These are phyloP conservation scores for Novymonas esmeraldas DNA, from an alignment of 208 protist species.

Conservation along the genomic window DNA sequence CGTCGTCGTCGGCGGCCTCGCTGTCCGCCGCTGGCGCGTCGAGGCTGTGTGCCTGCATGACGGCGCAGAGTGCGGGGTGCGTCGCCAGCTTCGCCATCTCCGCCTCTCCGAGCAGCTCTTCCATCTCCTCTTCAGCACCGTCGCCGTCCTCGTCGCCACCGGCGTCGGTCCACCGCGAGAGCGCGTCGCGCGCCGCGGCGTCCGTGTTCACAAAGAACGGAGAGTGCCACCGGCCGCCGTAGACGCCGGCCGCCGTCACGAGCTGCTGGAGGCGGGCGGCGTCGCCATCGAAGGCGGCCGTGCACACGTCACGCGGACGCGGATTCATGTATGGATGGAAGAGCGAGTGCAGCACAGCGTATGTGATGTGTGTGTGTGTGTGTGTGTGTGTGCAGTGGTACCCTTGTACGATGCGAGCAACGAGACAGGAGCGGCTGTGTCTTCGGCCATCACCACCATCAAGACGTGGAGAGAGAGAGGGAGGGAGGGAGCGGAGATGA, in stretches of 20 bases:
- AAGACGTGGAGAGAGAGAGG: neutral
- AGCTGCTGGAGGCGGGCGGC: conserved; percentile 64
- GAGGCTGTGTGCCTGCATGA: conserved; percentile 26
- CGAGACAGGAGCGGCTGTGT: no score
- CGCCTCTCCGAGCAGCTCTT: conserved; percentile 16
- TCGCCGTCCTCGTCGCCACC: neutral
- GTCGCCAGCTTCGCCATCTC: conserved; percentile 18
- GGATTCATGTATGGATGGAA: conserved; percentile 31
- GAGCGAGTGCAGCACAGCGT: neutral
- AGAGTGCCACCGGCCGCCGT: conserved; percentile 35
- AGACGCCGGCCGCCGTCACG: conserved; percentile 46
- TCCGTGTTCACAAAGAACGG: conserved; percentile 32
- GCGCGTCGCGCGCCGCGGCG: conserved; percentile 14
- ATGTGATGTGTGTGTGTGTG: neutral
- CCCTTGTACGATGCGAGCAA: no score
- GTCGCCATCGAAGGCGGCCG: conserved; percentile 73
- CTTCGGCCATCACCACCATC: no score
- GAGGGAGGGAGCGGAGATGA: neutral
- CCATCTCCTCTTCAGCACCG: conserved; percentile 11
- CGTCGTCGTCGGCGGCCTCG: conserved; percentile 5
- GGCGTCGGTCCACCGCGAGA: neutral
- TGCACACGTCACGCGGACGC: conserved; percentile 61
- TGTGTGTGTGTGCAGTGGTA: neutral
- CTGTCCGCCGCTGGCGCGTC: conserved; percentile 9
- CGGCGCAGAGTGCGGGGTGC: conserved; percentile 8